Conservation (phyloP, 495 filamentous ascomycete genomes). For the Penicillium waksmanii region DNA sequence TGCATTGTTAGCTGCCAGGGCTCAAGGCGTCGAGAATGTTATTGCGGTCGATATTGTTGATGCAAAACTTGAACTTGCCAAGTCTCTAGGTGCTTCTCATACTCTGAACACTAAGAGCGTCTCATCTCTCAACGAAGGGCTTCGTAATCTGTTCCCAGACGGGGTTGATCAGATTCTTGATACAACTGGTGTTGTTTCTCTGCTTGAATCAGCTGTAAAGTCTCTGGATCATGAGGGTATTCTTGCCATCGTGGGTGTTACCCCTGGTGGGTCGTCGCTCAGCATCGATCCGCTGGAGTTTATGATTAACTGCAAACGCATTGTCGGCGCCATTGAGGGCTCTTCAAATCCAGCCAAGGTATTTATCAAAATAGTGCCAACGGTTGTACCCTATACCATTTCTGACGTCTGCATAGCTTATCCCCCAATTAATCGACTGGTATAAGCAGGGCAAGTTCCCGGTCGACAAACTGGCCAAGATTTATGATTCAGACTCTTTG, state of each 20-base stretch:
- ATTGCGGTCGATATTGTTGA: slow-evolving; percentile 51
- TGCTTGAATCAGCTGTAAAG: slow-evolving; percentile 38
- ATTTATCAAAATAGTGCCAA: neutral
- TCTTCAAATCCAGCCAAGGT: slow-evolving; percentile 31
- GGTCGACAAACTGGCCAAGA: slow-evolving; percentile 38
- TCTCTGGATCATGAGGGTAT: slow-evolving; percentile 39
- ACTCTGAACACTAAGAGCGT: slow-evolving; percentile 36
- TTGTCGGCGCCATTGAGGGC: slow-evolving; percentile 37
- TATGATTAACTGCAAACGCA: slow-evolving; percentile 31
- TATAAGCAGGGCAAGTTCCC: slow-evolving; percentile 49
- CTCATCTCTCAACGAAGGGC: slow-evolving; percentile 27
- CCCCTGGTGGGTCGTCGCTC: slow-evolving; percentile 37
- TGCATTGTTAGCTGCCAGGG: slow-evolving; percentile 39
- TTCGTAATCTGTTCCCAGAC: slow-evolving; percentile 30
- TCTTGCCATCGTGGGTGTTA: slow-evolving; percentile 47
- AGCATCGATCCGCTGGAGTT: slow-evolving; percentile 30
- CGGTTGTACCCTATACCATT: too few relatives aligned
- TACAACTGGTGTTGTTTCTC: slow-evolving; percentile 39
- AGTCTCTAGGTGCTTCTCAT: slow-evolving; percentile 47
- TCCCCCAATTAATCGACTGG: slow-evolving; percentile 11
- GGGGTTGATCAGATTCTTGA: slow-evolving; percentile 47
- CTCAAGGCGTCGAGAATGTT: slow-evolving; percentile 29
- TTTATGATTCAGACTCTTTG: slow-evolving; percentile 34
- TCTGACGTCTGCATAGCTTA: slow-evolving; percentile 2
- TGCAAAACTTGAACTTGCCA: slow-evolving; percentile 43